A percentile compares a stretch with the other conserved stretches of the same genome.
These are phyloP conservation scores for Volvox reticuliferus DNA, from an alignment of 139 green algal genomes.

Conservation along the genomic window DNA sequence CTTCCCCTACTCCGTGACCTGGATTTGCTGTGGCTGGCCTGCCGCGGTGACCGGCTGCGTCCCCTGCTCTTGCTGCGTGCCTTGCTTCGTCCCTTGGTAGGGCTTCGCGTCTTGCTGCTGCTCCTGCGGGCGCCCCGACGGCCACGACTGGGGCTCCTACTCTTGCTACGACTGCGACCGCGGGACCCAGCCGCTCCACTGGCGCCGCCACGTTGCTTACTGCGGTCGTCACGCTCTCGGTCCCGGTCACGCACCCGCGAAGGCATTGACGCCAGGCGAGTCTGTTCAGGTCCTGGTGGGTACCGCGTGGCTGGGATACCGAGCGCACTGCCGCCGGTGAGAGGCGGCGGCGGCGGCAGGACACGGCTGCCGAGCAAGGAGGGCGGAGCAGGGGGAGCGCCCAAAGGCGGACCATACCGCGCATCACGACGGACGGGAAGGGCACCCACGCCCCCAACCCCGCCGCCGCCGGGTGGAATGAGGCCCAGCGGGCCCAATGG, in stretches of 20 bases:
- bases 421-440: not conserved
- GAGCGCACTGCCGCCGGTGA: not conserved
- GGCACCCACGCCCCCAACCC: not conserved
- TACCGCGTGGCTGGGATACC: not conserved
- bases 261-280: not conserved
- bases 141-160: slow-evolving; percentile 9
- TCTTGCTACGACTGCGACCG: not conserved
- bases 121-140: not conserved
- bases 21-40: not conserved
- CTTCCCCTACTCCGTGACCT: not conserved
- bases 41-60: not conserved
- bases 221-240: not conserved
- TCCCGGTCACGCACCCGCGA: not conserved
- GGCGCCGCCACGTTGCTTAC: not conserved
- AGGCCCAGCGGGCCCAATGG: slow-evolving; percentile 2
- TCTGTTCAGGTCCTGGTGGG: slow-evolving; percentile 10
- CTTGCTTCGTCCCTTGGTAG: not conserved
- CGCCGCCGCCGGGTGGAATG: not conserved
- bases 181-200: not conserved
- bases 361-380: not conserved
- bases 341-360: slow-evolving; percentile 18
- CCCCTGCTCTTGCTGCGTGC: not conserved
- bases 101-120: slow-evolving; percentile 25
- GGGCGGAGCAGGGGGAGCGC: not conserved
- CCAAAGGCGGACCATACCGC: not conserved